Evolutionary conservation across 768 basidiomycete genomes (phyloP).

Genomic region (Amanita jacksonii): DNA sequence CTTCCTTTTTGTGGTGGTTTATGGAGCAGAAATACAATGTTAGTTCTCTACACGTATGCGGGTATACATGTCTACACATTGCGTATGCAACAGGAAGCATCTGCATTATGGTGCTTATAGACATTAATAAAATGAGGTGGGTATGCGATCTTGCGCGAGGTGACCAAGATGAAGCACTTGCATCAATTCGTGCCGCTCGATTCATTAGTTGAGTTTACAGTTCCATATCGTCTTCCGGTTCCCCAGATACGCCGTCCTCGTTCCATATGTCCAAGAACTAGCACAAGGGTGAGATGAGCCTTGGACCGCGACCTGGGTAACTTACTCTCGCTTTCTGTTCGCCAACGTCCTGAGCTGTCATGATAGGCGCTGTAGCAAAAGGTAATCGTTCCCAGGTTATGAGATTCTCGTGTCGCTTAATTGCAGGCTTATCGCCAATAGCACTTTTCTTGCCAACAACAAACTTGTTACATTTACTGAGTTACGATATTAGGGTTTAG

Average conservation of each 20-base stretch:
- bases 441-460: constrained; percentile 83
- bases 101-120: too few species aligned
- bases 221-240: constrained; percentile 44
- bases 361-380: constrained; percentile 49
- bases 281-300: neutral
- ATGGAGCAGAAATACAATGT: too few species aligned
- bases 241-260: constrained; percentile 65
- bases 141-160: too few species aligned
- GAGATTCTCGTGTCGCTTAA: constrained; percentile 48
- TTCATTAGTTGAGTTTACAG: neutral
- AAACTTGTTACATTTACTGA: constrained; percentile 91
- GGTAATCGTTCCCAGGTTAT: constrained; percentile 71
- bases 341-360: constrained; percentile 51
- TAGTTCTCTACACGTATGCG: too few species aligned
- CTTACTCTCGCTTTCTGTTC: constrained; percentile 58
- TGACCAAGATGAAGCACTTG: too few species aligned
- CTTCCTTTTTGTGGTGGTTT: too few species aligned
- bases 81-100: too few species aligned
- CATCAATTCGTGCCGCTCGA: too few species aligned
- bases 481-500: too few species aligned
- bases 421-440: constrained; percentile 73
- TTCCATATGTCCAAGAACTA: constrained; percentile 78
- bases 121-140: too few species aligned
- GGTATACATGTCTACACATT: too few species aligned
- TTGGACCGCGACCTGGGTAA: constrained; percentile 4